Conservation (phyloP, 139 green algal species). For the Penium margaritaceum region DNA sequence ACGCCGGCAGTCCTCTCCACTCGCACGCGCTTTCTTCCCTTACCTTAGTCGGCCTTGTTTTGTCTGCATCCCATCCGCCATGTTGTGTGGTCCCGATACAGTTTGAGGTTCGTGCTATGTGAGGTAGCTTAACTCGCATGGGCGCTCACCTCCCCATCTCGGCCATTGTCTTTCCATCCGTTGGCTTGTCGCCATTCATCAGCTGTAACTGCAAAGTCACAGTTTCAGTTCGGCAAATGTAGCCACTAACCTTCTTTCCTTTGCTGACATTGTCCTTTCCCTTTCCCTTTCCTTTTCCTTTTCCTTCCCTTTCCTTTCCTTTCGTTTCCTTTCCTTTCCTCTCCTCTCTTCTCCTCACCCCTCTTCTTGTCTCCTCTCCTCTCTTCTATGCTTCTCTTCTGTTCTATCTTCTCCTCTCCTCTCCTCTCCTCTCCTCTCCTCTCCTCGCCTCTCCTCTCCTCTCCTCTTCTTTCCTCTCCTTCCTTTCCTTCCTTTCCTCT, state of each 20-base stretch:
- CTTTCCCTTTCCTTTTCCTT: neutral
- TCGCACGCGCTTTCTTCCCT: too few species aligned
- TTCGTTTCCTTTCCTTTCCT: neutral
- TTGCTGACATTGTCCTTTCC: neutral
- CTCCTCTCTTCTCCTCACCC: neutral
- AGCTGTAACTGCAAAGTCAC: neutral
- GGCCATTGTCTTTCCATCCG: neutral
- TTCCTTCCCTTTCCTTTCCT: neutral
- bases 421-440: neutral
- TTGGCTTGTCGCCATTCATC: neutral
- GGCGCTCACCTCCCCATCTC: neutral
- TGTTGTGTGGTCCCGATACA: too few species aligned
- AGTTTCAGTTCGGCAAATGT: neutral
- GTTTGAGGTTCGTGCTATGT: too few species aligned
- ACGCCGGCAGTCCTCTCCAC: too few species aligned
- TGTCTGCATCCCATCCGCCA: too few species aligned
- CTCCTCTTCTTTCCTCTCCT: neutral
- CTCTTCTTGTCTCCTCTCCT: neutral
- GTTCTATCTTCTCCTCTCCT: neutral
- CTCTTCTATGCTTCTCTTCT: neutral
- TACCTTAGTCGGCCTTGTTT: too few species aligned
- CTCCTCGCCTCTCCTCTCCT: neutral
- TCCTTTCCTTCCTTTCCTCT: neutral
- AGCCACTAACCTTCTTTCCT: neutral
- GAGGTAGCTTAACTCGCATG: too few species aligned